phyloP scores from a whole-genome alignment of 164 flowering plant species.

The Aristolochia californica region DNA sequence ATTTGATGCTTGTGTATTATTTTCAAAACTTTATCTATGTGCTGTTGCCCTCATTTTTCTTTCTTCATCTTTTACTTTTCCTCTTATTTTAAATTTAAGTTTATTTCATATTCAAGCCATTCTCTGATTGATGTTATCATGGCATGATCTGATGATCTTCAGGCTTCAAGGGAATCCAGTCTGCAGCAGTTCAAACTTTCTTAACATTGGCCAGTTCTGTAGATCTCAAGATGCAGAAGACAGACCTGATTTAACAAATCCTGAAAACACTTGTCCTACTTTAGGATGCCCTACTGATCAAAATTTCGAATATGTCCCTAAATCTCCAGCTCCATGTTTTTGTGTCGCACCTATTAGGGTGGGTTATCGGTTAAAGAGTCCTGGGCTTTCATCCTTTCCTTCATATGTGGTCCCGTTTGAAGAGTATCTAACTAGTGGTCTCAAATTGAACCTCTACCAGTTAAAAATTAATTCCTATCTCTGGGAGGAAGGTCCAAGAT shows the following conservation, averaged over 20 bases:
- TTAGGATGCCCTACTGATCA: conserved; percentile 37
- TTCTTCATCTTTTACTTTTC: no score
- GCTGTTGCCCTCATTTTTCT: no score
- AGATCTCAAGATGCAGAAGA: conserved; percentile 16
- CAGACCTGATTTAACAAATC: conserved; percentile 3
- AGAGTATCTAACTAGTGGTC: conserved; percentile 40
- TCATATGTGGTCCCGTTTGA: conserved; percentile 37
- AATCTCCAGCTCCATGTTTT: conserved; percentile 36
- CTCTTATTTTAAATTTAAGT: no score
- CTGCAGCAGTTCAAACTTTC: conserved; percentile 31
- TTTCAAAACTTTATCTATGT: no score
- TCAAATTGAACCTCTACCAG: conserved; percentile 40
- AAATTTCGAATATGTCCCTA: conserved; percentile 39
- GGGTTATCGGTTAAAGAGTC: conserved; percentile 84
- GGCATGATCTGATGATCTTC: conserved; percentile 9
- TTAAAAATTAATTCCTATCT: conserved; percentile 26
- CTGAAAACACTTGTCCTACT: conserved; percentile 18
- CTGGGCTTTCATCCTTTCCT: conserved; percentile 55
- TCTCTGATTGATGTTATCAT: neutral
- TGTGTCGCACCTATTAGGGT: conserved; percentile 71
- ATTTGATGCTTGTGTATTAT: no score
- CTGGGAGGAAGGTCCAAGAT: conserved; percentile 76
- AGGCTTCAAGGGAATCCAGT: conserved; percentile 77
- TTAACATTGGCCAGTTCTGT: conserved; percentile 36
- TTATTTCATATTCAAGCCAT: neutral